A percentile compares a stretch with the other conserved stretches of the same genome.
phyloP scores from a whole-genome alignment of 2,329 filamentous ascomycete species.

The Colletotrichum orbiculare region DNA sequence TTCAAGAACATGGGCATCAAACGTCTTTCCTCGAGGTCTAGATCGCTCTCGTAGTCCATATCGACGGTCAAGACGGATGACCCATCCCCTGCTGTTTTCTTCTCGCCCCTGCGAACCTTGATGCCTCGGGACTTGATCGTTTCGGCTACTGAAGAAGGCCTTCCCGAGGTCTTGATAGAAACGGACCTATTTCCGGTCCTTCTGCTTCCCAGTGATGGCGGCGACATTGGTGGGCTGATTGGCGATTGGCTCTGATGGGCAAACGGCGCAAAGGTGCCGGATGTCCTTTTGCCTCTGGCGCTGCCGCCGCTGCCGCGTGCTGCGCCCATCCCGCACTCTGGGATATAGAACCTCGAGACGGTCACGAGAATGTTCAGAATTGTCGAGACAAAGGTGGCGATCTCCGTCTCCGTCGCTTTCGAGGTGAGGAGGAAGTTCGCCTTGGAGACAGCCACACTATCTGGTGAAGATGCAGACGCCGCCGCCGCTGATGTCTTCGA shows the following conservation, averaged over 20 bases:
- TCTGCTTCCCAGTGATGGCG: conserved; percentile 16
- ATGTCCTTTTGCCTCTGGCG: conserved; percentile 28
- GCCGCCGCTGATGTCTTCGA: conserved; percentile 14
- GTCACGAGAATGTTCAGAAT: conserved; percentile 62
- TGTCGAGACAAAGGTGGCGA: conserved; percentile 63
- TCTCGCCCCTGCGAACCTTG: conserved; percentile 41
- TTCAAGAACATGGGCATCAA: conserved; percentile 63
- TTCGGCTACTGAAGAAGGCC: conserved; percentile 48
- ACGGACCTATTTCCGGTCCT: conserved; percentile 9
- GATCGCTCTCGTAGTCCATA: conserved; percentile 51
- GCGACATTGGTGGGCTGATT: conserved; percentile 32
- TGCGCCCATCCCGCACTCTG: conserved; percentile 44
- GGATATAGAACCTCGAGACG: conserved; percentile 58
- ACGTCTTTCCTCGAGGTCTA: conserved; percentile 60
- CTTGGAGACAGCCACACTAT: conserved; percentile 54
- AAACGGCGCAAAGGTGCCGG: conserved; percentile 45
- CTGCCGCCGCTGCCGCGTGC: background rate
- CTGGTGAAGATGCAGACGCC: conserved; percentile 17
- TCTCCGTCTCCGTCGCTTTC: conserved; percentile 64
- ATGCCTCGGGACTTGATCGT: conserved; percentile 47
- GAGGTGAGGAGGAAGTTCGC: conserved; percentile 69
- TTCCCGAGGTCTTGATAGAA: conserved; percentile 36
- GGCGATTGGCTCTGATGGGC: conserved; percentile 35
- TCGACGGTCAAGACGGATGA: conserved; percentile 50
- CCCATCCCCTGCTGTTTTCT: conserved; percentile 38